phyloP scores from a whole-genome alignment of 768 basidiomycete genomes.

The Psilocybe cubensis region DNA sequence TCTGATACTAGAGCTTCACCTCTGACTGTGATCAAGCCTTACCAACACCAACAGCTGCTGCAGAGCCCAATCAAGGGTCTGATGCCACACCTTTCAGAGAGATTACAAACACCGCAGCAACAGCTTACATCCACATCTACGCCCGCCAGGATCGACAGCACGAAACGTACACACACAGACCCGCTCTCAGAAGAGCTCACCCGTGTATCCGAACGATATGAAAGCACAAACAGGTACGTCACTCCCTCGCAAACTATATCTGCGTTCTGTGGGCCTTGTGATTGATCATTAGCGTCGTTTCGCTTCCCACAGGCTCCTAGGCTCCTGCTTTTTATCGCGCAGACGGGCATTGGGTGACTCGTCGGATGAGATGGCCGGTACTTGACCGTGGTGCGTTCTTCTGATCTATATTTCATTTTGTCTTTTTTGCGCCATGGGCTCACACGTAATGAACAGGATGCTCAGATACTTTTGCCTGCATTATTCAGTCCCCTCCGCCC shows the following conservation, averaged over 20 bases:
- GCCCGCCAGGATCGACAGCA: neutral
- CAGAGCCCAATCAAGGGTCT: neutral
- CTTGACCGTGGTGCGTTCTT: slow-evolving; percentile 1
- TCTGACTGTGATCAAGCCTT: neutral
- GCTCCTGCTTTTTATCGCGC: slow-evolving; percentile 68
- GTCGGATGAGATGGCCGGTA: slow-evolving; percentile 12
- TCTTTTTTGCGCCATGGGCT: neutral
- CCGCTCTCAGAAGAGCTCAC: slow-evolving; percentile 39
- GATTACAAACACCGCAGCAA: neutral
- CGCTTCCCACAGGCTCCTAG: slow-evolving; percentile 52
- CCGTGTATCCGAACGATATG: slow-evolving; percentile 62
- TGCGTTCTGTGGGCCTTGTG: slow-evolving; percentile 32
- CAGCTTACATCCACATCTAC: too few species aligned
- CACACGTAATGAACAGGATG: neutral
- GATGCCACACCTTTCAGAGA: neutral
- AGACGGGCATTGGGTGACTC: slow-evolving; percentile 37
- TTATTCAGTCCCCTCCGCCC: neutral
- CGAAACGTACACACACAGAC: neutral
- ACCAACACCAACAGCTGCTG: neutral
- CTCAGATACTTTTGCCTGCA: neutral
- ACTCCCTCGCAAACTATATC: slow-evolving; percentile 1
- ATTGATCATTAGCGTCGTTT: neutral
- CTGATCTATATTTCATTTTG: neutral
- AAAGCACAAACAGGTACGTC: slow-evolving; percentile 62
- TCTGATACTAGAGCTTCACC: neutral